Evolutionary conservation across 257 asterid genomes (phyloP).

Genomic region (Jaltomata sinuosa): DNA sequence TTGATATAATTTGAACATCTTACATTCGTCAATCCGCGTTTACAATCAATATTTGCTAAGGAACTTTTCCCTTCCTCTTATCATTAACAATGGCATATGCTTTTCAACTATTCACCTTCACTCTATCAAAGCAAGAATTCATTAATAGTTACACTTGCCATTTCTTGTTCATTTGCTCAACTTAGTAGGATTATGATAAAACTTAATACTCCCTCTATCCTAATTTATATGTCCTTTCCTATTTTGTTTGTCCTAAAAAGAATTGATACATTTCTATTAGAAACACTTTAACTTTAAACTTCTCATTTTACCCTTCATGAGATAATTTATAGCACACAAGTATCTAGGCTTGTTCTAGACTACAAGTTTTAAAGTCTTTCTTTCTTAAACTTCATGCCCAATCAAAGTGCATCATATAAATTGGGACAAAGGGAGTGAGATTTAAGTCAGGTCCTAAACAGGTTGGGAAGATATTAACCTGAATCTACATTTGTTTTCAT

Average conservation of each 20-base stretch:
- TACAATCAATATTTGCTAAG: background rate
- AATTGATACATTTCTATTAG: too few relatives aligned
- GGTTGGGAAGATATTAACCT: background rate
- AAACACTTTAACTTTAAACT: too few relatives aligned
- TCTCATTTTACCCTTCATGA: too few relatives aligned
- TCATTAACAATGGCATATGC: background rate
- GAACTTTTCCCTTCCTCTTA: background rate
- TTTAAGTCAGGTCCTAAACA: background rate
- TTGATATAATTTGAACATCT: background rate
- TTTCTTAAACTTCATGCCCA: too few relatives aligned
- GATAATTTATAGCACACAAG: too few relatives aligned
- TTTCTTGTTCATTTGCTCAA: background rate
- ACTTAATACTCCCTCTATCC: background rate
- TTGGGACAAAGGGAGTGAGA: too few relatives aligned
- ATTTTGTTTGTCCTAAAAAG: too few relatives aligned
- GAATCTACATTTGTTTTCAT: background rate
- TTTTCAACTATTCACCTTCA: background rate
- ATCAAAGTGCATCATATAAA: too few relatives aligned
- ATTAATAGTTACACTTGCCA: background rate
- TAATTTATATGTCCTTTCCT: too few relatives aligned
- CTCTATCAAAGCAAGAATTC: background rate
- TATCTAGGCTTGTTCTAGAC: too few relatives aligned
- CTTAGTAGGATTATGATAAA: background rate
- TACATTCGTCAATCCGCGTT: background rate
- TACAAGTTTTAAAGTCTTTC: too few relatives aligned